Evolutionary conservation across 2,329 filamentous ascomycete genomes (phyloP).

Genomic region (Aureobasidium musti): DNA sequence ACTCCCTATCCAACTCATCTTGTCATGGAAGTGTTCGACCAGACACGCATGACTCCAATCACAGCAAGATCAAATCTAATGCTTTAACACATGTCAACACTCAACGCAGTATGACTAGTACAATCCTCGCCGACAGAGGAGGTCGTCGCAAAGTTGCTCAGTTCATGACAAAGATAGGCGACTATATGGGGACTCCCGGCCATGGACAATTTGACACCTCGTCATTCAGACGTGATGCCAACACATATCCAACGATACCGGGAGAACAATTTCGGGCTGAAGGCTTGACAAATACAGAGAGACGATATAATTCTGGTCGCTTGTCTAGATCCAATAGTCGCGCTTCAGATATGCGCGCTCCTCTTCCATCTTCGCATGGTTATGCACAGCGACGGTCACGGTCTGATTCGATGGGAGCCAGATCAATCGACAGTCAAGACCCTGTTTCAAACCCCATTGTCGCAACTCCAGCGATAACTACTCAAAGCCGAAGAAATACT

Average conservation of each 20-base stretch:
- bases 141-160: slow-evolving; percentile 51
- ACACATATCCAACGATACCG: slow-evolving; percentile 59
- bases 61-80: not conserved
- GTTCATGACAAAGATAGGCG: slow-evolving; percentile 46
- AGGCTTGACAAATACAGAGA: slow-evolving; percentile 44
- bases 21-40: not conserved
- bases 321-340: slow-evolving; percentile 48
- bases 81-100: slow-evolving; percentile 1
- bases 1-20: slow-evolving; percentile 5
- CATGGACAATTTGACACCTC: slow-evolving; percentile 50
- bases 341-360: slow-evolving; percentile 35
- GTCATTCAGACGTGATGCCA: slow-evolving; percentile 51
- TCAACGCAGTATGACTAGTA: slow-evolving; percentile 2
- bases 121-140: slow-evolving; percentile 34
- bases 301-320: slow-evolving; percentile 46
- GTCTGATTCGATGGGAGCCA: slow-evolving; percentile 30
- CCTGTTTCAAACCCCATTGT: not conserved
- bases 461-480: slow-evolving; percentile 11
- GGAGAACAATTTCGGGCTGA: slow-evolving; percentile 55
- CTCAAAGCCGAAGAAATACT: slow-evolving; percentile 32
- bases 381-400: not conserved
- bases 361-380: slow-evolving; percentile 15
- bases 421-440: slow-evolving; percentile 31
- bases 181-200: slow-evolving; percentile 27
- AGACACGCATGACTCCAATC: not conserved